Conservation (phyloP, 257 asterid species). For the Leptodermis oblonga region DNA sequence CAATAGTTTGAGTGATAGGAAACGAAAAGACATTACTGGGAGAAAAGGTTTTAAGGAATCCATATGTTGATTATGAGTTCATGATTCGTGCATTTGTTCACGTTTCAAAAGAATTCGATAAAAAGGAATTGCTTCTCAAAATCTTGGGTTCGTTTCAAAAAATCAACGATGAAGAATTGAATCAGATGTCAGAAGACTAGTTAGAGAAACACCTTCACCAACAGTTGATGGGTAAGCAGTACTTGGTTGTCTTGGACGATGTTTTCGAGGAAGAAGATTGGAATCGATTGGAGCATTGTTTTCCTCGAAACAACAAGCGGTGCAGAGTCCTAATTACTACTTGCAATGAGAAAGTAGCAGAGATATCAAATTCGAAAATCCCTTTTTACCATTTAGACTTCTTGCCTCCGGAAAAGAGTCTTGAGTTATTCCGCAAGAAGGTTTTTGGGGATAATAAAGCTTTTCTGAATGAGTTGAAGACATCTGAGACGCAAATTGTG, state of each 20-base stretch:
- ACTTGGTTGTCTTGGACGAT: no score
- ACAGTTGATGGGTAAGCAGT: no score
- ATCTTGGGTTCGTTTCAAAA: conserved; percentile 23
- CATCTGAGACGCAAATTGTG: conserved; percentile 13
- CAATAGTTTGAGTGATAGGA: conserved; percentile 17
- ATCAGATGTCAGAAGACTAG: conserved; percentile 27
- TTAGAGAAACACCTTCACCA: conserved; percentile 10
- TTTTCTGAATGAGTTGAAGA: conserved; percentile 14
- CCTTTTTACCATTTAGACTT: no score
- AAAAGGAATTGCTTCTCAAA: conserved; percentile 40
- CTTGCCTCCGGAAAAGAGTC: no score
- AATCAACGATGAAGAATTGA: conserved; percentile 16
- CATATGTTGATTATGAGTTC: conserved; percentile 16
- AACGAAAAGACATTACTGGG: conserved; percentile 53
- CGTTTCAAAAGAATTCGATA: conserved; percentile 41
- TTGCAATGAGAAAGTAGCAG: no score
- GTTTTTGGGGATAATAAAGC: conserved; percentile 20
- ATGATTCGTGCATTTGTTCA: conserved; percentile 29
- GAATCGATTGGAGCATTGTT: no score
- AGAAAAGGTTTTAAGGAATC: conserved; percentile 39
- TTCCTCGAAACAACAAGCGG: no score
- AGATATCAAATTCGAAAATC: no score
- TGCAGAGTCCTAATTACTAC: no score
- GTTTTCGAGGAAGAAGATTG: no score
- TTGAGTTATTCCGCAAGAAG: no score